Conservation (phyloP, 805 yeast species). For the Teunomyces atbi region DNA sequence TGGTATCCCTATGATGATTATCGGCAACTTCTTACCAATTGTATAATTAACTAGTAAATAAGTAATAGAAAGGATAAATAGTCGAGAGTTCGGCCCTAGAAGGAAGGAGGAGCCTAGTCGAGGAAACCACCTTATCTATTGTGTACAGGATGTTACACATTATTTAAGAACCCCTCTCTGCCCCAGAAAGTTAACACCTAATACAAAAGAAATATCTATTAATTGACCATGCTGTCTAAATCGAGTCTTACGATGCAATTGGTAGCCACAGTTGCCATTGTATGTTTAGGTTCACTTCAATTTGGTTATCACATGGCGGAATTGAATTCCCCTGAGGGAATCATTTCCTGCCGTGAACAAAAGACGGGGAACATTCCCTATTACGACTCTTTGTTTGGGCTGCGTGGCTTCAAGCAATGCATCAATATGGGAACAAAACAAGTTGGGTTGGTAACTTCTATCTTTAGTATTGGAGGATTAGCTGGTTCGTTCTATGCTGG, state of each 20-base stretch:
- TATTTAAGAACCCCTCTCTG: background rate
- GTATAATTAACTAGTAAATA: constrained; percentile 22
- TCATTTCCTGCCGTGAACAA: constrained; percentile 53
- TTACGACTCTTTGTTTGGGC: constrained; percentile 39
- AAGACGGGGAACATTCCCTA: constrained; percentile 34
- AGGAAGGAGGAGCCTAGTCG: too few relatives aligned
- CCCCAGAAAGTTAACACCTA: background rate
- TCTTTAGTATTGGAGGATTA: constrained; percentile 83
- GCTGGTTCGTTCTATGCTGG: constrained; percentile 73
- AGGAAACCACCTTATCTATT: background rate
- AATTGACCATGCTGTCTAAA: constrained; percentile 1
- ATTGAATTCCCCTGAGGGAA: constrained; percentile 82
- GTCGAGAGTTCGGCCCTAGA: too few relatives aligned
- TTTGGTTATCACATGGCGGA: constrained; percentile 96
- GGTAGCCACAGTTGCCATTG: constrained; percentile 48
- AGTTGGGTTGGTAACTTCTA: constrained; percentile 72
- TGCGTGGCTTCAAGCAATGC: constrained; percentile 47
- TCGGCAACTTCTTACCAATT: constrained; percentile 89
- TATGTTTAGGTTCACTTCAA: constrained; percentile 78
- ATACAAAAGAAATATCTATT: background rate
- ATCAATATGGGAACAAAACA: constrained; percentile 55
- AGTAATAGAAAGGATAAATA: background rate
- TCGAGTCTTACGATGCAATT: constrained; percentile 30
- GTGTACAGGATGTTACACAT: background rate
- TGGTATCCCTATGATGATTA: constrained; percentile 95